phyloP scores from a whole-genome alignment of 1,284 basidiomycete species.

The Cryptococcus neoformans region DNA sequence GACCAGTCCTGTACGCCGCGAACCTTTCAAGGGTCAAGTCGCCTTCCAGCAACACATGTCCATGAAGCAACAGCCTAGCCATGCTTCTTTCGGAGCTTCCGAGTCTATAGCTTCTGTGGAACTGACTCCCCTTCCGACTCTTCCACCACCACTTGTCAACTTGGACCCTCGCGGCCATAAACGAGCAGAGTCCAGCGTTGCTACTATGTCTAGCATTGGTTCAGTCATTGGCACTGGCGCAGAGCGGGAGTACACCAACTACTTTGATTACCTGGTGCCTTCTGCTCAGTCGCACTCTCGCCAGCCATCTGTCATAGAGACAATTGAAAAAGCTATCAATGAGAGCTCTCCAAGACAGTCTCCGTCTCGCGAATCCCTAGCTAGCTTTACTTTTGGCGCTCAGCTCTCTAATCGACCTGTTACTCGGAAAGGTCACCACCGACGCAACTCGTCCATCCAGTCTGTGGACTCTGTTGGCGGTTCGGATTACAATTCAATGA shows the following conservation, averaged over 20 bases:
- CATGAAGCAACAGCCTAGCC: slow-evolving; percentile 6
- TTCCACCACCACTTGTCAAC: not conserved
- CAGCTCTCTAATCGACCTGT: slow-evolving; percentile 4
- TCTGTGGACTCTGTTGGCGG: slow-evolving; percentile 49
- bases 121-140: not conserved
- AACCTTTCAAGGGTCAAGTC: slow-evolving; percentile 35
- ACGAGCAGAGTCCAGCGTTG: slow-evolving; percentile 66
- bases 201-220: slow-evolving; percentile 77
- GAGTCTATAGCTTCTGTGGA: slow-evolving; percentile 4
- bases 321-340: slow-evolving; percentile 59
- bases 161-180: slow-evolving; percentile 43
- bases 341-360: not conserved
- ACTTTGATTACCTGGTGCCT: slow-evolving; percentile 50
- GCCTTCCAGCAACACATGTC: slow-evolving; percentile 37
- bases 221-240: slow-evolving; percentile 55
- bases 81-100: slow-evolving; percentile 13
- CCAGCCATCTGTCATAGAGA: slow-evolving; percentile 5
- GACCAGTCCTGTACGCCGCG: slow-evolving; percentile 15
- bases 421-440: slow-evolving; percentile 24
- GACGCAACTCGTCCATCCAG: slow-evolving; percentile 54
- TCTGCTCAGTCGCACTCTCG: slow-evolving; percentile 5
- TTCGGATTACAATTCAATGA: slow-evolving; percentile 9
- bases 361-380: slow-evolving; percentile 3
- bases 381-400: slow-evolving; percentile 1
- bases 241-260: slow-evolving; percentile 65